Evolutionary conservation across 305 asterid species (phyloP).

Genomic region (Fraxinus platypoda): DNA sequence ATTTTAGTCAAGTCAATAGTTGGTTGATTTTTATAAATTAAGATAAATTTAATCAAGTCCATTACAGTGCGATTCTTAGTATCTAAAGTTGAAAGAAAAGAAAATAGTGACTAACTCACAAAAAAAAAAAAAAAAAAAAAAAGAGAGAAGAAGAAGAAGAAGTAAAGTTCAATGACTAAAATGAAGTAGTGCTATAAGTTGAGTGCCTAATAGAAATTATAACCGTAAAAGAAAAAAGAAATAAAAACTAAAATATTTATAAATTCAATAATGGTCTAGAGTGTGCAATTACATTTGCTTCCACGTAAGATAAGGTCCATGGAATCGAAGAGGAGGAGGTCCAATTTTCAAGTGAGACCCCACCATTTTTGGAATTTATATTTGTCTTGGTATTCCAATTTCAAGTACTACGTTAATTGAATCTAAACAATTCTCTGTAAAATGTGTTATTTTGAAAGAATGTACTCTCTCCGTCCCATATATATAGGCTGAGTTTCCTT

Average conservation of each 20-base stretch:
- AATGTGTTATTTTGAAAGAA: neutral
- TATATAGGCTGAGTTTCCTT: too few species aligned
- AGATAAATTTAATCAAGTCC: neutral
- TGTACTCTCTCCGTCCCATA: too few species aligned
- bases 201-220: neutral
- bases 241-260: neutral
- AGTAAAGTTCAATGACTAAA: neutral
- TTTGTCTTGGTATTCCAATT: neutral
- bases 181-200: neutral
- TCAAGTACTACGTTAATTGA: neutral
- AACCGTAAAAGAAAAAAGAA: neutral
- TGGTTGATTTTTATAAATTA: too few species aligned
- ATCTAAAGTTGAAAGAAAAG: neutral
- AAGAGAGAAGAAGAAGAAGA: too few species aligned
- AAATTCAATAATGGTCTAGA: neutral
- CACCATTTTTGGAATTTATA: slow-evolving; percentile 6
- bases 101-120: neutral
- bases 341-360: slow-evolving; percentile 28
- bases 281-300: slow-evolving; percentile 29
- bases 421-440: neutral
- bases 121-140: neutral
- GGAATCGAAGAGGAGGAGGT: slow-evolving; percentile 3
- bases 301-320: slow-evolving; percentile 18
- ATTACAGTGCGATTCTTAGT: neutral
- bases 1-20: too few species aligned